Evolutionary conservation across 495 filamentous ascomycete genomes (phyloP).

Genomic region (Poronia punctata): DNA sequence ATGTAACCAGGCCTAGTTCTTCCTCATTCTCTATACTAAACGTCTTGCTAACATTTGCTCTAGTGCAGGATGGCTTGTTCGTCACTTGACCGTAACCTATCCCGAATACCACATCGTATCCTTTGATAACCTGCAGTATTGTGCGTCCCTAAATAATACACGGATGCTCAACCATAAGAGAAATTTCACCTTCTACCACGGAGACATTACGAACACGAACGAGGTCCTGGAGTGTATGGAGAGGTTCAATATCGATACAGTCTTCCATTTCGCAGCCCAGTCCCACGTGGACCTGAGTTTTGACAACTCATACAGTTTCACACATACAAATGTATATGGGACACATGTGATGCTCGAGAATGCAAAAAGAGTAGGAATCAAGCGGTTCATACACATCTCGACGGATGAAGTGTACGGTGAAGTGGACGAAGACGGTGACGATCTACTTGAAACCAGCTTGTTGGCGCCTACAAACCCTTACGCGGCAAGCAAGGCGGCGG

Average conservation of each 20-base stretch:
- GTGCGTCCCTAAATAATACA: slow-evolving; percentile 65
- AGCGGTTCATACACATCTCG: slow-evolving; percentile 63
- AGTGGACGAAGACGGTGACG: slow-evolving; percentile 53
- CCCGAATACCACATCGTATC: slow-evolving; percentile 65
- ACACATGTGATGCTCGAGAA: slow-evolving; percentile 70
- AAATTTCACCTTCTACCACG: slow-evolving; percentile 71
- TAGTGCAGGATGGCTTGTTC: slow-evolving; percentile 63
- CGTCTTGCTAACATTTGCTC: slow-evolving; percentile 9
- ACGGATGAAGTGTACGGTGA: slow-evolving; percentile 79
- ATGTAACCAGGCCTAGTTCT: no score
- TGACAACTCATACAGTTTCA: slow-evolving; percentile 64
- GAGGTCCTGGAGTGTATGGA: slow-evolving; percentile 54
- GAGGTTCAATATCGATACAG: slow-evolving; percentile 59
- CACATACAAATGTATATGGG: slow-evolving; percentile 63
- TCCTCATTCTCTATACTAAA: no score
- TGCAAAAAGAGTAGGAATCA: slow-evolving; percentile 54
- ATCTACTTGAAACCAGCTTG: slow-evolving; percentile 53
- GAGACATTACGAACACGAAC: slow-evolving; percentile 56
- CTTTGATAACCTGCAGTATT: slow-evolving; percentile 72
- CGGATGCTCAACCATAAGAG: slow-evolving; percentile 48
- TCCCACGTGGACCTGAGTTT: slow-evolving; percentile 69
- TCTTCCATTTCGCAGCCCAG: slow-evolving; percentile 72
- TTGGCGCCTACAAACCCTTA: slow-evolving; percentile 72
- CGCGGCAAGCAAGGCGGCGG: slow-evolving; percentile 68
- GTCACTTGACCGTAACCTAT: slow-evolving; percentile 61